A percentile compares a stretch with the other conserved stretches of the same genome.
phyloP scores from a whole-genome alignment of 164 flowering plant species.

The Chloranthus sessilifolius region DNA sequence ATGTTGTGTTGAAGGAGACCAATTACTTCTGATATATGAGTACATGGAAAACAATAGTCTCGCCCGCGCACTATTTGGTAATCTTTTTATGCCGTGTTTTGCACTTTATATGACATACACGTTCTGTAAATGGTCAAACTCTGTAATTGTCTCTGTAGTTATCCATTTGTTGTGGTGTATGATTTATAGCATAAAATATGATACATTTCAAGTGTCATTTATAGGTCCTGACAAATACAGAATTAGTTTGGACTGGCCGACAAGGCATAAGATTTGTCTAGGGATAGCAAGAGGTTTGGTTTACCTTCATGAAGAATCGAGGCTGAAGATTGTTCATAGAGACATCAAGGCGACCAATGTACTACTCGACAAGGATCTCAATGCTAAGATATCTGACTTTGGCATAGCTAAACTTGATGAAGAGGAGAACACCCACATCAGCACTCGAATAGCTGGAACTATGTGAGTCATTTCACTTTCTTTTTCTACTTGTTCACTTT shows the following conservation, averaged over 20 bases:
- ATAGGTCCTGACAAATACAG: no score
- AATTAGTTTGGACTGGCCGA: slow-evolving; percentile 36
- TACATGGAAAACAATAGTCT: slow-evolving; percentile 61
- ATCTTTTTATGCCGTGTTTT: no score
- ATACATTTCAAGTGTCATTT: no score
- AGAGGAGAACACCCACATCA: slow-evolving; percentile 71
- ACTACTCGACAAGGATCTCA: slow-evolving; percentile 53
- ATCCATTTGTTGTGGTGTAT: no score
- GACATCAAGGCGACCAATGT: slow-evolving; percentile 20
- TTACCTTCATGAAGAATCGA: slow-evolving; percentile 50
- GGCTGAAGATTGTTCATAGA: slow-evolving; percentile 20
- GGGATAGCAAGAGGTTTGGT: slow-evolving; percentile 52
- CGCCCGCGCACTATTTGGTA: slow-evolving; percentile 54
- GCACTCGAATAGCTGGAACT: slow-evolving; percentile 79
- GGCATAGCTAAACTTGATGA: slow-evolving; percentile 79
- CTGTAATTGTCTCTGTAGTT: no score
- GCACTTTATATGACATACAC: no score
- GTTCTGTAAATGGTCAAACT: no score
- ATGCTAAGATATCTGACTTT: slow-evolving; percentile 82
- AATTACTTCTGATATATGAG: slow-evolving; percentile 49
- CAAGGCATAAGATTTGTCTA: slow-evolving; percentile 33
- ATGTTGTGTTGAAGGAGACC: slow-evolving; percentile 55
- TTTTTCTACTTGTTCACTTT: not conserved
- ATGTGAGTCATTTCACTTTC: slow-evolving; percentile 34
- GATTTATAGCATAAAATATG: no score